A percentile compares a stretch with the other conserved stretches of the same genome.
Conservation (phyloP, 805 yeast genomes). For the Kazachstania viticola region DNA sequence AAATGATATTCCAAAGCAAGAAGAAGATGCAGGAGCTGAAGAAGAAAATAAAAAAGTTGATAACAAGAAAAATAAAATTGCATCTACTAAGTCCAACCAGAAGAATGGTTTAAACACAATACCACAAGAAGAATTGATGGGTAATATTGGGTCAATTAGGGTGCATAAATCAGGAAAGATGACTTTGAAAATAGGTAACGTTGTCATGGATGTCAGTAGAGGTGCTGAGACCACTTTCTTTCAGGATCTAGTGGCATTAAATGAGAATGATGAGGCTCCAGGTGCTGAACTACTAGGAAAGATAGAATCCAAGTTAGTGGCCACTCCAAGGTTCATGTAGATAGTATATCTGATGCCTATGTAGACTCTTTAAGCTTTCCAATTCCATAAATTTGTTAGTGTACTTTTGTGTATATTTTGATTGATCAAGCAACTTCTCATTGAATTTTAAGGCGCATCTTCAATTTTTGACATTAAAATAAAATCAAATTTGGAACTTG, state of each 20-base stretch:
- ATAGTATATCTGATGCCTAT: no score
- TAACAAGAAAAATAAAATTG: constrained; percentile 8
- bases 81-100: background rate
- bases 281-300: constrained; percentile 42
- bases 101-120: constrained; percentile 4
- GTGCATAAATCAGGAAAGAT: constrained; percentile 77
- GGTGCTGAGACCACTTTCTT: constrained; percentile 61
- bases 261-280: constrained; percentile 31
- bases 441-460: no score
- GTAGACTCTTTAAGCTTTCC: no score
- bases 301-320: constrained; percentile 44
- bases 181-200: constrained; percentile 61
- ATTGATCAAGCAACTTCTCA: no score
- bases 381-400: no score
- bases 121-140: constrained; percentile 25
- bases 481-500: no score
- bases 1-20: no score
- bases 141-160: constrained; percentile 62
- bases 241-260: constrained; percentile 60
- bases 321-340: constrained; percentile 49
- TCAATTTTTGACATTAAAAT: no score
- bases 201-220: constrained; percentile 52
- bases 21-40: background rate
- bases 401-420: no score
- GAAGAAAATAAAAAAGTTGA: constrained; percentile 3